A percentile compares a stretch with the other conserved stretches of the same genome.
These are phyloP conservation scores for Clitoria ternatea DNA, from an alignment of 306 rosid genomes.

Conservation along the genomic window DNA sequence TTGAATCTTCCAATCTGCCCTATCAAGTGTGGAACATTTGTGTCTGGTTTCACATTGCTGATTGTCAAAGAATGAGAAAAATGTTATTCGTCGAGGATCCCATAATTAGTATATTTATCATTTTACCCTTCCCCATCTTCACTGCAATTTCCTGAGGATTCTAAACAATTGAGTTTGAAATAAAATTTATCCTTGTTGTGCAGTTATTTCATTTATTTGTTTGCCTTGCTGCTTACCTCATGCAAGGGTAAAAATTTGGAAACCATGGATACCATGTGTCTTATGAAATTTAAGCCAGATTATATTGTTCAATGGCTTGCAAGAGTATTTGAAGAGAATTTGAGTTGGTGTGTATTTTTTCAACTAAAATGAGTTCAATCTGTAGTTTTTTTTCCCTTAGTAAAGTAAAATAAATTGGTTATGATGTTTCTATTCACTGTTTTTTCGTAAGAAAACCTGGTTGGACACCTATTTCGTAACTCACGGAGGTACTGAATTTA, in stretches of 20 bases:
- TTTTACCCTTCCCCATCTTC: conserved; percentile 10
- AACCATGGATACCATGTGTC: not conserved
- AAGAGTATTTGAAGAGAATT: not conserved
- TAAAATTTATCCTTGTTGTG: conserved; percentile 18
- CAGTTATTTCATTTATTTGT: not conserved
- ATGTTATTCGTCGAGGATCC: conserved; percentile 31
- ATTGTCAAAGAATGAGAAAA: conserved; percentile 30
- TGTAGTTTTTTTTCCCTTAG: too few species aligned
- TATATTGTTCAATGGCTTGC: not conserved
- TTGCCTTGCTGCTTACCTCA: not conserved
- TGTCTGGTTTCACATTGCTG: conserved; percentile 24
- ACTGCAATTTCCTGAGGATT: conserved; percentile 30
- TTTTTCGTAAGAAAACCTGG: too few species aligned
- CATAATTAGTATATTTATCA: conserved; percentile 30
- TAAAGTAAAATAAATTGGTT: too few species aligned
- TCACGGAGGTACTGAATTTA: too few species aligned
- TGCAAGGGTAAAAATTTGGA: not conserved
- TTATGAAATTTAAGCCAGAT: not conserved
- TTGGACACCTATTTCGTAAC: too few species aligned
- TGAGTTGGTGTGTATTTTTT: not conserved
- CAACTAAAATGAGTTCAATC: too few species aligned
- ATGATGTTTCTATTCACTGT: too few species aligned
- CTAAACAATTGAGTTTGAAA: conserved; percentile 38
- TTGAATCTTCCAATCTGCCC: conserved; percentile 22
- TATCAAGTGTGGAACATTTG: conserved; percentile 32